Evolutionary conservation across 257 asterid genomes (phyloP).

Genomic region (Solanum paucissectum): DNA sequence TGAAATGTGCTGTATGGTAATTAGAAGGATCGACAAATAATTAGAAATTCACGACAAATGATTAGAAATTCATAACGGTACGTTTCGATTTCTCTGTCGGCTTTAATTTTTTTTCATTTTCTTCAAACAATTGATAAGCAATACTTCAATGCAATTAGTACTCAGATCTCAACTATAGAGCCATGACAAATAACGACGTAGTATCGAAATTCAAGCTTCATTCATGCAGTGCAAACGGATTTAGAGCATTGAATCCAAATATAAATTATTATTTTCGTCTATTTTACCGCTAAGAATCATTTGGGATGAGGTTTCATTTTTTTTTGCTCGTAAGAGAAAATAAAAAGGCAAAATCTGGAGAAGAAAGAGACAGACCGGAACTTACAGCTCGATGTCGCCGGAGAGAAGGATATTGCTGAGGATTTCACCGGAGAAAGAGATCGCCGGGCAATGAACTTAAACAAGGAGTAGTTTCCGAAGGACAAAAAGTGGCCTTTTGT

Average conservation of each 20-base stretch:
- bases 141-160: background rate
- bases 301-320: background rate
- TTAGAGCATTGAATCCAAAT: background rate
- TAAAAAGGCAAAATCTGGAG: background rate
- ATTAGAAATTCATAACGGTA: background rate
- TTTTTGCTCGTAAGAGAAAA: background rate
- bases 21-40: background rate
- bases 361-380: background rate
- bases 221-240: background rate
- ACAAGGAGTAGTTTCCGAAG: background rate
- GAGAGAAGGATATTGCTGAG: background rate
- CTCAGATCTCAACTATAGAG: background rate
- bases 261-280: background rate
- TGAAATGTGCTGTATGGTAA: background rate
- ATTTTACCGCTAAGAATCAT: background rate
- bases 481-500: background rate
- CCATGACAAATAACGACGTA: background rate
- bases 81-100: background rate
- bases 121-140: background rate
- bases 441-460: background rate
- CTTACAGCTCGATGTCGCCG: background rate
- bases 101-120: background rate
- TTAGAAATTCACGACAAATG: background rate
- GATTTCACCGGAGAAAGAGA: background rate
- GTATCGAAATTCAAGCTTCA: background rate